phyloP scores from a whole-genome alignment of 2,329 filamentous ascomycete species.

The Parasarocladium wereldwijsianum region DNA sequence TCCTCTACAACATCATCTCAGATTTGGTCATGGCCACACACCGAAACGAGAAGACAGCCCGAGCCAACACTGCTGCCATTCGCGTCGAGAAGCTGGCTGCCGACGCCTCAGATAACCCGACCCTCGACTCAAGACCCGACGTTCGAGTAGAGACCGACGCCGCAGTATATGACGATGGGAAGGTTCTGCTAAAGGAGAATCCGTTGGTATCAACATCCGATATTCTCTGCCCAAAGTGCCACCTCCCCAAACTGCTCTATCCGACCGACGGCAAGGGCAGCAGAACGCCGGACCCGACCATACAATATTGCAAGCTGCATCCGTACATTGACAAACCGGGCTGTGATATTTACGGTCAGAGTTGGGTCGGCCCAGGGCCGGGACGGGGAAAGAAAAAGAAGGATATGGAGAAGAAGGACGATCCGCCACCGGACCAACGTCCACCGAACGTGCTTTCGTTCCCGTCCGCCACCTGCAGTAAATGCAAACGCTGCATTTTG shows the following conservation, averaged over 20 bases:
- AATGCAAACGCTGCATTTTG: constrained; percentile 51
- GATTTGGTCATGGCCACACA: constrained; percentile 62
- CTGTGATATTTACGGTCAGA: constrained; percentile 72
- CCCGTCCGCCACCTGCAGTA: constrained; percentile 51
- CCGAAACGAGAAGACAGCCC: constrained; percentile 63
- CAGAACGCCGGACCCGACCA: constrained; percentile 47
- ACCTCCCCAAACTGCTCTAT: constrained; percentile 57
- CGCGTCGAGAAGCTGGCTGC: constrained; percentile 46
- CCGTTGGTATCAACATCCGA: constrained; percentile 56
- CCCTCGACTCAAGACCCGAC: constrained; percentile 37
- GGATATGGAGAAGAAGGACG: constrained; percentile 50
- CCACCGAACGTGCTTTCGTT: constrained; percentile 49
- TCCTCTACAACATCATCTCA: constrained; percentile 63
- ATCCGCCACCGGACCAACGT: constrained; percentile 35
- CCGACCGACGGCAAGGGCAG: constrained; percentile 58
- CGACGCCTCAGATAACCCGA: constrained; percentile 37
- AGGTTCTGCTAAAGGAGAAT: constrained; percentile 55
- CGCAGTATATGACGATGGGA: constrained; percentile 55
- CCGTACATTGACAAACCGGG: constrained; percentile 64
- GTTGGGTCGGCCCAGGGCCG: constrained; percentile 57
- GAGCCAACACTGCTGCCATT: constrained; percentile 50
- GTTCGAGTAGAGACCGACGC: constrained; percentile 51
- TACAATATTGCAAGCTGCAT: constrained; percentile 66
- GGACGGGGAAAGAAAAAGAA: constrained; percentile 68
- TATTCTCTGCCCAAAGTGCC: constrained; percentile 60